Evolutionary conservation across 306 rosid genomes (phyloP).

Genomic region (Vigna hirtella): DNA sequence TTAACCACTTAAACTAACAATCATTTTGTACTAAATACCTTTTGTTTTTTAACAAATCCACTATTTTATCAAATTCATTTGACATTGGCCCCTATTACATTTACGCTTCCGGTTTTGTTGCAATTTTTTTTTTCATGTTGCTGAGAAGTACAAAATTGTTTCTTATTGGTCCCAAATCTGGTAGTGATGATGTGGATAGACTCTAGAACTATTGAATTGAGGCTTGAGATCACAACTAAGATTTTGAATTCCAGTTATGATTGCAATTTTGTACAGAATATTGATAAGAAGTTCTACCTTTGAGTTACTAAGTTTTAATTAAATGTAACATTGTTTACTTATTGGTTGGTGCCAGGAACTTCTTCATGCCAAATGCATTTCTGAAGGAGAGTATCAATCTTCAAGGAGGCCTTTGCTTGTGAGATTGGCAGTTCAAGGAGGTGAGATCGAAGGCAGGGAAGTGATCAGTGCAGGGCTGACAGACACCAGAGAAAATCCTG

Average conservation of each 20-base stretch:
- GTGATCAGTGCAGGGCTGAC: conserved; percentile 51
- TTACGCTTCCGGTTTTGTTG: not conserved
- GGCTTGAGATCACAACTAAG: too few relatives aligned
- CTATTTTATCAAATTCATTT: not conserved
- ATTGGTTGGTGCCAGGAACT: conserved; percentile 62
- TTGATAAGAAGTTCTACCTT: not conserved
- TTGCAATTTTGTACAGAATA: not conserved
- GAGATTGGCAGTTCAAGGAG: conserved; percentile 74
- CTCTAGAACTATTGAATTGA: not conserved
- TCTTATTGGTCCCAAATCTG: not conserved
- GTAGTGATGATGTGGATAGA: not conserved
- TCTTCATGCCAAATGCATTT: conserved; percentile 76
- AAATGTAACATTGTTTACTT: not conserved
- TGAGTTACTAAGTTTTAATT: not conserved
- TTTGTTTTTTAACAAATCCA: not conserved
- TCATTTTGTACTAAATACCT: not conserved
- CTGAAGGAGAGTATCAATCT: conserved; percentile 77
- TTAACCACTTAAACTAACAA: not conserved
- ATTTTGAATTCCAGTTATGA: too few relatives aligned
- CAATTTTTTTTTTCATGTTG: not conserved
- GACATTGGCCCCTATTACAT: not conserved
- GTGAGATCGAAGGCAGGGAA: conserved; percentile 68
- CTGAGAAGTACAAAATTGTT: not conserved
- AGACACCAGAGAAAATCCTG: conserved; percentile 52
- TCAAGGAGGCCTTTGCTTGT: conserved; percentile 81